phyloP scores from a whole-genome alignment of 306 rosid genomes.

The Comarum palustre region DNA sequence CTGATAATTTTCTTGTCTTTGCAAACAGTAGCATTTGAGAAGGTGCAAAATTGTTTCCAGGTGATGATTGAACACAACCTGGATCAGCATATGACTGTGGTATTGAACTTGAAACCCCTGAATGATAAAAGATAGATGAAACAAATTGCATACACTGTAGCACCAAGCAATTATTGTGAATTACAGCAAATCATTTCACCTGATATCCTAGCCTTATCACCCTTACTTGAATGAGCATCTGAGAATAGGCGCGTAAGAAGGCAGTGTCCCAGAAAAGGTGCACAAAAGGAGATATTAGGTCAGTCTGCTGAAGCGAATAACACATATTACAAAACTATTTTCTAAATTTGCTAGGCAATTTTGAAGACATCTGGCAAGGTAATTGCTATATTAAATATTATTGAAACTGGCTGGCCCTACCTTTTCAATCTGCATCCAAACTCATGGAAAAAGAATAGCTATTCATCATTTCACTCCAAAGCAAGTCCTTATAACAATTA shows the following conservation, averaged over 20 bases:
- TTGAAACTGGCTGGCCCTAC: conserved; percentile 13
- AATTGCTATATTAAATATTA: background rate
- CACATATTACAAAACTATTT: background rate
- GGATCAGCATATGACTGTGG: conserved; percentile 43
- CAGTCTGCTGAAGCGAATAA: conserved; percentile 12
- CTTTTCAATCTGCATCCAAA: conserved; percentile 7
- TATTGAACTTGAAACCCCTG: conserved; percentile 53
- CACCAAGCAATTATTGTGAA: conserved; percentile 23
- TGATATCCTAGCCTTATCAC: conserved; percentile 36
- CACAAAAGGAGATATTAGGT: conserved; percentile 11
- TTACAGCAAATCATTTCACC: conserved; percentile 35
- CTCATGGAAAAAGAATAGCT: background rate
- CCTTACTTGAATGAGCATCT: conserved; percentile 55
- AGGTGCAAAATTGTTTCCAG: conserved; percentile 49
- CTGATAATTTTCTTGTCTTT: conserved; percentile 56
- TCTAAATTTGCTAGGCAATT: conserved; percentile 3
- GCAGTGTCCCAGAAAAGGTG: conserved; percentile 24
- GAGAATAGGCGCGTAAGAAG: conserved; percentile 34
- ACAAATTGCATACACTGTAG: conserved; percentile 28
- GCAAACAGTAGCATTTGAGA: conserved; percentile 57
- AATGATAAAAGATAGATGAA: conserved; percentile 30
- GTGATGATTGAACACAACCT: conserved; percentile 42
- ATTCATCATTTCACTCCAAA: conserved; percentile 18
- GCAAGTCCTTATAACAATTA: conserved; percentile 12
- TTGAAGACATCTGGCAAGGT: background rate